Percentiles rank a stretch among this genome's conserved stretches.
Conservation (phyloP, 345 rosid species). For the Pistacia vera region DNA sequence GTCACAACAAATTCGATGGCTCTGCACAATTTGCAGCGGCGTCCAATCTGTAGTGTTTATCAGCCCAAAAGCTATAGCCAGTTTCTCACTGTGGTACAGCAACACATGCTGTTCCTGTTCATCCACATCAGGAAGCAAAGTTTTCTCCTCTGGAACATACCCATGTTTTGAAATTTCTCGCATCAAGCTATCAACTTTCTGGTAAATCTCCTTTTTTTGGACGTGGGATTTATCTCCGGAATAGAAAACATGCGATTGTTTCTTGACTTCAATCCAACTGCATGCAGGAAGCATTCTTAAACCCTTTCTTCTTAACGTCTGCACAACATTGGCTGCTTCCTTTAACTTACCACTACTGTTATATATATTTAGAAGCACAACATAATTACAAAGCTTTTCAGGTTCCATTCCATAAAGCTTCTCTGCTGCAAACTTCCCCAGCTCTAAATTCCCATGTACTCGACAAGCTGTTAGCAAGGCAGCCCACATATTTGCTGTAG, state of each 20-base stretch:
- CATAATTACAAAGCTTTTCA: constrained; percentile 72
- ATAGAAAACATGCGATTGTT: constrained; percentile 53
- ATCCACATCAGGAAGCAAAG: constrained; percentile 76
- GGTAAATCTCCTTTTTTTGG: constrained; percentile 58
- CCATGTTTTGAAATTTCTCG: constrained; percentile 58
- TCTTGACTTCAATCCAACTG: constrained; percentile 79
- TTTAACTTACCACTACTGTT: constrained; percentile 60
- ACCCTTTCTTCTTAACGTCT: constrained; percentile 69
- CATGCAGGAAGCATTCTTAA: constrained; percentile 71
- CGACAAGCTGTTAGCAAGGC: constrained; percentile 87
- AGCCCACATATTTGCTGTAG: constrained; percentile 91
- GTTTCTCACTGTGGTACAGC: constrained; percentile 74
- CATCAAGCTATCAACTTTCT: constrained; percentile 66
- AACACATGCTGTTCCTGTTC: constrained; percentile 48
- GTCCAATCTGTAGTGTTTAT: constrained; percentile 55
- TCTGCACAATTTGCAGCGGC: constrained; percentile 75
- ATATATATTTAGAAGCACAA: constrained; percentile 80
- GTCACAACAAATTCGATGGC: constrained; percentile 75
- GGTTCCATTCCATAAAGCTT: constrained; percentile 83
- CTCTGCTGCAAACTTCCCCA: constrained; percentile 82
- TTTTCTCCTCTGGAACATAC: constrained; percentile 42
- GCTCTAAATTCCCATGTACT: constrained; percentile 65
- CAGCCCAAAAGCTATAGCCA: constrained; percentile 82
- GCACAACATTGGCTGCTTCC: constrained; percentile 70
- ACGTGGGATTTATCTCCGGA: constrained; percentile 63